These are phyloP conservation scores for Alternaria sp. DNA, from an alignment of 2,329 filamentous ascomycete genomes.

Conservation along the genomic window DNA sequence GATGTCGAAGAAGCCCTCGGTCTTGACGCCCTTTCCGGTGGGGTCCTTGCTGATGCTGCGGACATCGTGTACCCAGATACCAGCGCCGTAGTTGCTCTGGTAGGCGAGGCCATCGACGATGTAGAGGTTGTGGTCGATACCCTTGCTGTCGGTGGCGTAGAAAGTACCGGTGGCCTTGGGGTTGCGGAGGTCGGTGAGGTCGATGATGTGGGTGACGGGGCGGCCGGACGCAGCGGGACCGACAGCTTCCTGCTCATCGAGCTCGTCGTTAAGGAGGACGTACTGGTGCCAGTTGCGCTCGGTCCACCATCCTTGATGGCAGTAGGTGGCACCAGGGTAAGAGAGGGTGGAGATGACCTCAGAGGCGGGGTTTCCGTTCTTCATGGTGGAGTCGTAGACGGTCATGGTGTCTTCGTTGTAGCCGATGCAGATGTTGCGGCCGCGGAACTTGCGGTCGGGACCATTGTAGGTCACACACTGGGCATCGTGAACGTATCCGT, in stretches of 20 bases:
- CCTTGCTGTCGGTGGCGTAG: constrained; percentile 46
- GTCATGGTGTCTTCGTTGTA: constrained; percentile 62
- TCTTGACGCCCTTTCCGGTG: constrained; percentile 46
- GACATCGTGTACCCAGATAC: constrained; percentile 50
- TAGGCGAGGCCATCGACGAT: constrained; percentile 50
- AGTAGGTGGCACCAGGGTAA: constrained; percentile 62
- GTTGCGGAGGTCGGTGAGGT: constrained; percentile 40
- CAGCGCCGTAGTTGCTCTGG: constrained; percentile 51
- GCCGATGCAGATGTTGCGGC: constrained; percentile 62
- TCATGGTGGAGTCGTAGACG: constrained; percentile 60
- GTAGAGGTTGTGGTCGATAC: constrained; percentile 56
- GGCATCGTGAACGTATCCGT: constrained; percentile 67
- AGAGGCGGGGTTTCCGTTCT: constrained; percentile 61
- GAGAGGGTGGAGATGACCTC: constrained; percentile 61
- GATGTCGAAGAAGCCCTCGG: constrained; percentile 52
- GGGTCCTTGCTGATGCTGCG: constrained; percentile 47
- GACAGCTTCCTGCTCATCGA: constrained; percentile 37
- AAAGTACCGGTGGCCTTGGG: constrained; percentile 50
- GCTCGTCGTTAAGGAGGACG: constrained; percentile 43
- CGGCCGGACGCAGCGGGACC: constrained; percentile 40
- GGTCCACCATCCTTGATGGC: constrained; percentile 65
- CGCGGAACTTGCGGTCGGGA: constrained; percentile 56
- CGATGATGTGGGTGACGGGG: constrained; percentile 44
- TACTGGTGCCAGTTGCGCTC: constrained; percentile 43
- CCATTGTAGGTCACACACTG: constrained; percentile 64